Base-by-base conservation (phyloP, 2,329 filamentous ascomycete species). In the Thermothelomyces thermophilus region DNA sequence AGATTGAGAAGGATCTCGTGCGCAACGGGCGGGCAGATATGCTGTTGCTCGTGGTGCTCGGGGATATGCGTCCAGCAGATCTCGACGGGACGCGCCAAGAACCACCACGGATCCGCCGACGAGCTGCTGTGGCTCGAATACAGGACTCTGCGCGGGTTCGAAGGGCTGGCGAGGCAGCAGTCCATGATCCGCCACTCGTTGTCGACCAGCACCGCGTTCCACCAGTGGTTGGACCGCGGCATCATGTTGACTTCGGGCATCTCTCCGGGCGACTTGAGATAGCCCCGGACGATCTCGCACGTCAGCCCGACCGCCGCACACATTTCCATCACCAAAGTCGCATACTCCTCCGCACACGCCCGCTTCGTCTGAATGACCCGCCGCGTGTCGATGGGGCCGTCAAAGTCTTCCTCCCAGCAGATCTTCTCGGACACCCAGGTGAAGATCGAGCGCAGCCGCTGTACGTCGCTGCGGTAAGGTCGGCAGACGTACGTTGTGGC, bases 351-450 rank as follows among this genome's bases (percentile, higher is more conserved):
- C 17, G 89, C 84, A 57, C 86, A 95, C 5, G 83, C 93, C 54
- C 90, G 79, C 65, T 87, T 90, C 16, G 82, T 84, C 58, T 93
- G 84, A 28, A 98, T 83, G 4, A 95, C 87, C 41, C 87, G 81
- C 48, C 86, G 79, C 2, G 90, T 85, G 64, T 98, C 90, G 46
- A 93, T 70, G 8, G 85, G 77, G n/a, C 84, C 86, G 58, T 95
- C 89, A 56, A 89, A 90, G 57, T 95, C 90, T 61, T 96, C 91
- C 64, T 98, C 93, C 93, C 93, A 98, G 28, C 80, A 80, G 50
- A 98, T 84, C 60, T 91, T 90, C 65, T 98, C 93, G n/a, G 88
- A 81, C 5, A 95, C 88, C 91, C 91, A 98, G 1, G 87, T 96
- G 63, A 97, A 98, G 55, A 98, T 97, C 14, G 93, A 91, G 20